These are phyloP conservation scores for Xylariaceae sp. DNA, from an alignment of 2,329 filamentous ascomycete genomes.

Conservation along the genomic window DNA sequence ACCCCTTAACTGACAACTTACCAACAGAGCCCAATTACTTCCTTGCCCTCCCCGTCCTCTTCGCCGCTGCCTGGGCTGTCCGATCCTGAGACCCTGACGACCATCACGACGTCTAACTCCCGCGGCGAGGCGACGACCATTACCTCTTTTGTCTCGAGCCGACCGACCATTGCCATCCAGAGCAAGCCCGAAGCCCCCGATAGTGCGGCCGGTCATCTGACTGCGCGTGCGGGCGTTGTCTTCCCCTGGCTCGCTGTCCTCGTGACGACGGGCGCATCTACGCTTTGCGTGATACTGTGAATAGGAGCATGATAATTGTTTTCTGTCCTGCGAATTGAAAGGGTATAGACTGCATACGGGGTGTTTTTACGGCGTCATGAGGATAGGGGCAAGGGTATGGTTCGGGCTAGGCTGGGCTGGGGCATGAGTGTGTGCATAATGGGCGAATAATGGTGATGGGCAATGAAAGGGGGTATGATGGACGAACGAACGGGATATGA, in stretches of 20 bases:
- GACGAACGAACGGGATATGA: background rate
- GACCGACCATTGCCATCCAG: conserved; percentile 2
- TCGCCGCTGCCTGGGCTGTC: conserved; percentile 36
- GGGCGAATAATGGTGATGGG: background rate
- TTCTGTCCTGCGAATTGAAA: background rate
- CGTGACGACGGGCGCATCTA: conserved; percentile 3
- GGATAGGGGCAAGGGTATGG: background rate
- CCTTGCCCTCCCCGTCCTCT: conserved; percentile 31
- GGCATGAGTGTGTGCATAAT: too few relatives aligned
- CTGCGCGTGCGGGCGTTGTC: background rate
- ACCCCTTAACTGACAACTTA: background rate
- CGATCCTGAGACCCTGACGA: conserved; percentile 45
- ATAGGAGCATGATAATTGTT: background rate
- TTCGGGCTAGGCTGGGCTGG: too few relatives aligned
- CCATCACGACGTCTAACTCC: conserved; percentile 33
- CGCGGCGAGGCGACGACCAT: background rate
- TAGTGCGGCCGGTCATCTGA: background rate
- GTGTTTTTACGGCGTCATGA: background rate
- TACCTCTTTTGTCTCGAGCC: background rate
- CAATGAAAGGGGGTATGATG: background rate
- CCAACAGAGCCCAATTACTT: conserved; percentile 36
- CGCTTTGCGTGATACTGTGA: conserved; percentile 12
- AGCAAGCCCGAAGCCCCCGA: conserved; percentile 16
- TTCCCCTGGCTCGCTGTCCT: conserved; percentile 6
- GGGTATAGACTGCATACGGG: conserved; percentile 1